Conservation (phyloP, 768 basidiomycete genomes). For the Russula sp. region DNA sequence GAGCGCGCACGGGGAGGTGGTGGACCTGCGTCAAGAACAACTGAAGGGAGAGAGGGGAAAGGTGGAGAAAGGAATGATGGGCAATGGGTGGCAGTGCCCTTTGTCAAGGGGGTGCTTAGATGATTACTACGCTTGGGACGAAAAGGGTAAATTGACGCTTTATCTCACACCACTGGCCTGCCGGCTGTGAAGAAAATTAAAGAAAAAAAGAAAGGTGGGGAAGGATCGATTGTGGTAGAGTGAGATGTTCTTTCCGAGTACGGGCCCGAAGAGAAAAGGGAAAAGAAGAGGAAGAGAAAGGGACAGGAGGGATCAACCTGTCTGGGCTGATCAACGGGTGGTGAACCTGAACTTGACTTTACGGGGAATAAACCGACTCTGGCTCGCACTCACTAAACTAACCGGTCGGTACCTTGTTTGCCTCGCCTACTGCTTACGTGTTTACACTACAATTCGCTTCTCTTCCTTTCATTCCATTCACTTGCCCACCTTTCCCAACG, state of each 20-base stretch:
- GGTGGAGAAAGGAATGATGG: background rate
- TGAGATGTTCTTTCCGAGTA: background rate
- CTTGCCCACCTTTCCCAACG: constrained; percentile 47
- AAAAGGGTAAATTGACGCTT: too few species aligned
- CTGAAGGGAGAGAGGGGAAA: background rate
- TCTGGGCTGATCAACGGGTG: background rate
- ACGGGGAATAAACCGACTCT: background rate
- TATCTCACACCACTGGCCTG: background rate
- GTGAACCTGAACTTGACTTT: background rate
- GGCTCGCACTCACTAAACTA: background rate
- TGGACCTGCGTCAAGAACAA: background rate
- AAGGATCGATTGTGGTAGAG: background rate
- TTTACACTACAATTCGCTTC: background rate
- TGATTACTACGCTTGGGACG: too few species aligned
- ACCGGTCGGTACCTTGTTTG: background rate
- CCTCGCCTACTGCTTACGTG: too few species aligned
- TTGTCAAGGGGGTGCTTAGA: too few species aligned
- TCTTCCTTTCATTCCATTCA: background rate
- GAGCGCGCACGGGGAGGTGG: background rate
- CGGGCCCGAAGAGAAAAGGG: background rate
- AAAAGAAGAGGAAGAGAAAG: background rate
- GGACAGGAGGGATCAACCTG: background rate
- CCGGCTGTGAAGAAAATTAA: background rate
- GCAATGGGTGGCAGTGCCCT: too few species aligned
- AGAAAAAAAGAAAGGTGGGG: background rate